These are phyloP conservation scores for Leccinum olivaceopallidum DNA, from an alignment of 768 basidiomycete genomes.

Conservation along the genomic window DNA sequence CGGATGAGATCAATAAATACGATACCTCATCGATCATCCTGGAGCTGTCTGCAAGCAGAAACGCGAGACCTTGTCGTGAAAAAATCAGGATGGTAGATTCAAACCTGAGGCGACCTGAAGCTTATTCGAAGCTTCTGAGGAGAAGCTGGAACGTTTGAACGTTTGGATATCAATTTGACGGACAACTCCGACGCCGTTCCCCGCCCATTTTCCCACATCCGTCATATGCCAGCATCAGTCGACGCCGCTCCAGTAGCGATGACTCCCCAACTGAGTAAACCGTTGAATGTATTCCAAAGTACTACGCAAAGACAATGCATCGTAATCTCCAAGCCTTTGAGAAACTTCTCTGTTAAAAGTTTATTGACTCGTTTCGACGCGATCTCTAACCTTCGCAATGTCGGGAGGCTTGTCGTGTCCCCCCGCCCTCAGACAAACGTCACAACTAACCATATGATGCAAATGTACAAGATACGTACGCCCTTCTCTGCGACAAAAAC, in stretches of 20 bases:
- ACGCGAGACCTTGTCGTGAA: neutral
- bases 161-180: neutral
- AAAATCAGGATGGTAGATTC: neutral
- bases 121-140: neutral
- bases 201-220: neutral
- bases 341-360: neutral
- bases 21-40: neutral
- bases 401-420: neutral
- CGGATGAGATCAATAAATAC: neutral
- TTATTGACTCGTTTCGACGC: neutral
- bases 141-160: neutral
- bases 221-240: no score
- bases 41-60: neutral
- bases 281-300: neutral
- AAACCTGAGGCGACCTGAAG: neutral
- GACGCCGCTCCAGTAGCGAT: neutral
- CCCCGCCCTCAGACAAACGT: neutral
- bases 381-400: neutral
- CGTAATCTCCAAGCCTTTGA: neutral
- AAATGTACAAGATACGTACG: neutral
- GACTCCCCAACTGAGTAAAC: neutral
- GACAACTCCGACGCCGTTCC: no score
- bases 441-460: no score
- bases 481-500: neutral
- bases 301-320: neutral